Evolutionary conservation across 805 yeast species (phyloP).

Genomic region (Danielozyma ontarioensis): DNA sequence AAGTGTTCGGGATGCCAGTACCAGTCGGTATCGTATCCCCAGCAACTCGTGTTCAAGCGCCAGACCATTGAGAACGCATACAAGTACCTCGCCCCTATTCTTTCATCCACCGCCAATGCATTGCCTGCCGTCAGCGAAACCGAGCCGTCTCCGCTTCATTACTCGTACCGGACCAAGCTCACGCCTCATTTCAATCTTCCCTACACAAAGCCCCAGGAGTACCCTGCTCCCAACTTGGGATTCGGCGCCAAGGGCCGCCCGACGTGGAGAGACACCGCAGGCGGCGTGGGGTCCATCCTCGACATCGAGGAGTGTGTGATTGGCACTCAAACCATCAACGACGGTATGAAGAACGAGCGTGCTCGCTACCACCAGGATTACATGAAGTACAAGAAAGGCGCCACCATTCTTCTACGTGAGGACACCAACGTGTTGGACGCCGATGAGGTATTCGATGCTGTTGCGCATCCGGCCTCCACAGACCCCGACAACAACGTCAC

Average conservation of each 20-base stretch:
- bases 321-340: slow-evolving; percentile 75
- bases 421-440: slow-evolving; percentile 45
- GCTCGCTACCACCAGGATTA: slow-evolving; percentile 43
- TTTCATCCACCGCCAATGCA: slow-evolving; percentile 28
- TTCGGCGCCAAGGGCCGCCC: slow-evolving; percentile 86
- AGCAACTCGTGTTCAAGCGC: slow-evolving; percentile 69
- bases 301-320: slow-evolving; percentile 94
- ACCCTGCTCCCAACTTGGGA: slow-evolving; percentile 68
- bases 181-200: slow-evolving; percentile 94
- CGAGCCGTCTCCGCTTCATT: slow-evolving; percentile 71
- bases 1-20: slow-evolving; percentile 94
- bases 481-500: slow-evolving; percentile 30
- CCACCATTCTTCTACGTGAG: slow-evolving; percentile 82
- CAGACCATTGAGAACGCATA: slow-evolving; percentile 79
- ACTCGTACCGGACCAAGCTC: slow-evolving; percentile 80
- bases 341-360: slow-evolving; percentile 71
- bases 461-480: slow-evolving; percentile 37
- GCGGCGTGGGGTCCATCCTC: slow-evolving; percentile 61
- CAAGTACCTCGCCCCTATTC: slow-evolving; percentile 62
- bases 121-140: slow-evolving; percentile 64
- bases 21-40: slow-evolving; percentile 68
- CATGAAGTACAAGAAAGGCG: slow-evolving; percentile 63
- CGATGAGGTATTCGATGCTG: slow-evolving; percentile 10
- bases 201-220: slow-evolving; percentile 35
- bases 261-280: slow-evolving; percentile 52